phyloP scores from a whole-genome alignment of 805 yeast species.

The Wickerhamomyces queroliae region DNA sequence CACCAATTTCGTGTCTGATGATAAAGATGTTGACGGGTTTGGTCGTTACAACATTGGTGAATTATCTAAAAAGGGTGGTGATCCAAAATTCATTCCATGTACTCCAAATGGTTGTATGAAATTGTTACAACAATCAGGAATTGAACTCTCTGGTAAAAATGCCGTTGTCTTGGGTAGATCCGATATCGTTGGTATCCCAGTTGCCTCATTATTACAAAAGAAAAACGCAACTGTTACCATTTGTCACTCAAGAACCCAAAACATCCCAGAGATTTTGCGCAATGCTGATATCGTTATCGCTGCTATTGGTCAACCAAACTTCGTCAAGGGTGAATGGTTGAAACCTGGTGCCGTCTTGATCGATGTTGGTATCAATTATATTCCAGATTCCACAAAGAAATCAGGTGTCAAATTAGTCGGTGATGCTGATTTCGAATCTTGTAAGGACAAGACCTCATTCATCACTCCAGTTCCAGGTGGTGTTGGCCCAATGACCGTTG shows the following conservation, averaged over 20 bases:
- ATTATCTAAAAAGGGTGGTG: constrained; percentile 65
- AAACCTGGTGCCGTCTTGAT: constrained; percentile 63
- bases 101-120: constrained; percentile 79
- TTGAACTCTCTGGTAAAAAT: constrained; percentile 53
- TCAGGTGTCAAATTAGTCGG: constrained; percentile 72
- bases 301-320: constrained; percentile 69
- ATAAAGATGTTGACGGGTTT: constrained; percentile 82
- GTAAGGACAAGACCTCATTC: constrained; percentile 48
- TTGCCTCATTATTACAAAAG: constrained; percentile 62
- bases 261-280: constrained; percentile 43
- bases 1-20: constrained; percentile 59
- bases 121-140: constrained; percentile 51
- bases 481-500: constrained; percentile 90
- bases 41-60: constrained; percentile 77
- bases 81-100: constrained; percentile 71
- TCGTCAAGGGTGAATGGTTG: constrained; percentile 72
- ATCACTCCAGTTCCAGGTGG: constrained; percentile 93
- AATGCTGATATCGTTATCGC: constrained; percentile 74
- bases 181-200: constrained; percentile 81
- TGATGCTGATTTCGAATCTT: constrained; percentile 63
- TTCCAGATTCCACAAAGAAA: constrained; percentile 59
- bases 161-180: constrained; percentile 87
- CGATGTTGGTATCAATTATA: constrained; percentile 80
- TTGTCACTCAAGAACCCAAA: constrained; percentile 62
- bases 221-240: constrained; percentile 73